phyloP scores from a whole-genome alignment of 805 yeast genomes.

The Yarrowia sp. region DNA sequence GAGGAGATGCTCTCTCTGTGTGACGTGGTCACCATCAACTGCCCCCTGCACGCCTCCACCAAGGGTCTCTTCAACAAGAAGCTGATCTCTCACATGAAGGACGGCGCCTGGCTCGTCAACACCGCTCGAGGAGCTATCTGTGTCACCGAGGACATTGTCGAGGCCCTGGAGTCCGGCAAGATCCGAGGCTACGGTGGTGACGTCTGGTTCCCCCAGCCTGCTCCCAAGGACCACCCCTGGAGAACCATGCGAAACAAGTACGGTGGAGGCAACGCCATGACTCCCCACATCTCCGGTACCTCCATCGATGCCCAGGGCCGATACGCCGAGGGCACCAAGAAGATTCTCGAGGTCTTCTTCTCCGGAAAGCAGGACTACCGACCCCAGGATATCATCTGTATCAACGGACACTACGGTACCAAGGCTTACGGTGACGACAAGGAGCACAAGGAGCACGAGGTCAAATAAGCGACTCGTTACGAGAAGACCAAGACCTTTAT shows the following conservation, averaged over 20 bases:
- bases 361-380: slow-evolving; percentile 23
- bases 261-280: slow-evolving; percentile 18
- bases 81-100: slow-evolving; percentile 12
- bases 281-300: slow-evolving; percentile 14
- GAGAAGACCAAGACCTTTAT: not conserved
- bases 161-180: slow-evolving; percentile 7
- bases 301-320: slow-evolving; percentile 11
- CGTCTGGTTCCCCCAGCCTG: slow-evolving; percentile 18
- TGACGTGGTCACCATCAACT: slow-evolving; percentile 16
- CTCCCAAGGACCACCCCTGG: slow-evolving; percentile 18
- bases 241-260: slow-evolving; percentile 20
- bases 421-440: slow-evolving; percentile 11
- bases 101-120: slow-evolving; percentile 16
- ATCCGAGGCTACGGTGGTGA: slow-evolving; percentile 18
- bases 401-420: slow-evolving; percentile 20
- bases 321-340: slow-evolving; percentile 22
- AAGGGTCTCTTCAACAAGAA: slow-evolving; percentile 20
- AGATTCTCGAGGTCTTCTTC: slow-evolving; percentile 19
- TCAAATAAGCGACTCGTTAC: not conserved
- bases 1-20: slow-evolving; percentile 16
- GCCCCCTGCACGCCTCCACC: slow-evolving; percentile 6
- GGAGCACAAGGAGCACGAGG: slow-evolving; percentile 17
- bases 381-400: slow-evolving; percentile 22
- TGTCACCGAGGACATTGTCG: slow-evolving; percentile 10
- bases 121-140: slow-evolving; percentile 21